Conservation (phyloP, 345 rosid species). For the Sisymbrium altissimum region DNA sequence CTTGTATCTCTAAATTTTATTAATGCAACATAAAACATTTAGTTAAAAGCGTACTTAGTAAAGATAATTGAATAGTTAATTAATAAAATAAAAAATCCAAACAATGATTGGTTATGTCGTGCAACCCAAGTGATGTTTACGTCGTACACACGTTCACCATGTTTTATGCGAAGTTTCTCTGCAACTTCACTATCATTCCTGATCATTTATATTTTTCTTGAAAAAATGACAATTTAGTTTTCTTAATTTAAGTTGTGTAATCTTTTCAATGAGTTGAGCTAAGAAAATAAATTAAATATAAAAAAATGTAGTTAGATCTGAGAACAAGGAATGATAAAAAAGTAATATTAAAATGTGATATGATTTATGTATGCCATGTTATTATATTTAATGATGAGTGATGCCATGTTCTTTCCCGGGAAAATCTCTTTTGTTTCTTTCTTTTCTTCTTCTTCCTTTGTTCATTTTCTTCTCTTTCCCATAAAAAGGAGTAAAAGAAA, state of each 20-base stretch:
- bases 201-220: neutral
- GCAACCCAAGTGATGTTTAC: constrained; percentile 24
- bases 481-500: neutral
- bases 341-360: neutral
- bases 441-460: no score
- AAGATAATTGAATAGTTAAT: neutral
- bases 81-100: neutral
- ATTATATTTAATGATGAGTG: constrained; percentile 3
- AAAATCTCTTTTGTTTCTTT: constrained; percentile 32
- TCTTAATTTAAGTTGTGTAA: neutral
- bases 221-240: neutral
- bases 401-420: constrained; percentile 29
- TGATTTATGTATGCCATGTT: neutral
- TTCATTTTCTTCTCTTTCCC: neutral
- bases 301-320: constrained; percentile 16
- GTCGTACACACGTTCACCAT: constrained; percentile 32
- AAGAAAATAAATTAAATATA: neutral
- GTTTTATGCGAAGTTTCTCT: constrained; percentile 12
- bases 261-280: neutral
- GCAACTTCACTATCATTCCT: constrained; percentile 12
- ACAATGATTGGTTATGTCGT: constrained; percentile 30
- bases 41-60: constrained; percentile 10
- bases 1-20: neutral
- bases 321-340: neutral
- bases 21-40: neutral